A percentile compares a stretch with the other conserved stretches of the same genome.
Conservation (phyloP, 768 basidiomycete species). For the Podaxis sp. region DNA sequence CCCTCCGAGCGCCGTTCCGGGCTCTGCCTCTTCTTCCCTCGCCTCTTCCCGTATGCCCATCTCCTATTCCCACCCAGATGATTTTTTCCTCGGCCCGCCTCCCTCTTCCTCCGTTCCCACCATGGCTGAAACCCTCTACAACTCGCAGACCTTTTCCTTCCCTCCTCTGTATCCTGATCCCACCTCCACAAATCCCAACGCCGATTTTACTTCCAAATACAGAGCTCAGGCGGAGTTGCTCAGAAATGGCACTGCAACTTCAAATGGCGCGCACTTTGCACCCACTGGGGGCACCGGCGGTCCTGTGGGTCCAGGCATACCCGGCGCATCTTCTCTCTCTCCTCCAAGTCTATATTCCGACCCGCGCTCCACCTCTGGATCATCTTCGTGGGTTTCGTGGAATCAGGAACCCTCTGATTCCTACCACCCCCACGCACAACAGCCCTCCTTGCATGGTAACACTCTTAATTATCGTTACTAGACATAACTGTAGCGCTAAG, state of each 20-base stretch:
- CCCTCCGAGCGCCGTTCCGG: slow-evolving; percentile 15
- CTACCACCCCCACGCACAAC: slow-evolving; percentile 18
- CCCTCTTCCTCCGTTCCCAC: slow-evolving; percentile 28
- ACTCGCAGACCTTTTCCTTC: slow-evolving; percentile 21
- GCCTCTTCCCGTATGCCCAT: slow-evolving; percentile 15
- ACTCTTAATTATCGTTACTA: slow-evolving; percentile 30
- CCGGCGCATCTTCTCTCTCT: slow-evolving; percentile 12
- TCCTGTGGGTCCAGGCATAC: slow-evolving; percentile 18
- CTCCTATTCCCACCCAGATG: slow-evolving; percentile 32
- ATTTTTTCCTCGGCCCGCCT: slow-evolving; percentile 41
- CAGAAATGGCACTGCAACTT: slow-evolving; percentile 8
- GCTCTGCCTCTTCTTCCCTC: slow-evolving; percentile 18
- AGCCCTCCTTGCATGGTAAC: slow-evolving; percentile 29
- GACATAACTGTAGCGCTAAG: slow-evolving; percentile 35
- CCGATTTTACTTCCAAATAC: slow-evolving; percentile 48
- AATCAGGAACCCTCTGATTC: slow-evolving; percentile 7
- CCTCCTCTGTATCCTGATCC: slow-evolving; percentile 22
- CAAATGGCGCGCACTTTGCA: slow-evolving; percentile 7
- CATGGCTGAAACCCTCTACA: slow-evolving; percentile 23
- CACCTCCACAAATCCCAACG: slow-evolving; percentile 6
- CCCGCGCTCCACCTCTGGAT: slow-evolving; percentile 7
- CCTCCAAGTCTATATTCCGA: slow-evolving; percentile 6
- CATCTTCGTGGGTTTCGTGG: slow-evolving; percentile 14
- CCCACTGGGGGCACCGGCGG: slow-evolving; percentile 12
- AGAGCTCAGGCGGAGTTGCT: slow-evolving; percentile 40